These are phyloP conservation scores for Gilbertella persicaria DNA, from an alignment of 371 early-diverging fungal genomes.

Conservation along the genomic window DNA sequence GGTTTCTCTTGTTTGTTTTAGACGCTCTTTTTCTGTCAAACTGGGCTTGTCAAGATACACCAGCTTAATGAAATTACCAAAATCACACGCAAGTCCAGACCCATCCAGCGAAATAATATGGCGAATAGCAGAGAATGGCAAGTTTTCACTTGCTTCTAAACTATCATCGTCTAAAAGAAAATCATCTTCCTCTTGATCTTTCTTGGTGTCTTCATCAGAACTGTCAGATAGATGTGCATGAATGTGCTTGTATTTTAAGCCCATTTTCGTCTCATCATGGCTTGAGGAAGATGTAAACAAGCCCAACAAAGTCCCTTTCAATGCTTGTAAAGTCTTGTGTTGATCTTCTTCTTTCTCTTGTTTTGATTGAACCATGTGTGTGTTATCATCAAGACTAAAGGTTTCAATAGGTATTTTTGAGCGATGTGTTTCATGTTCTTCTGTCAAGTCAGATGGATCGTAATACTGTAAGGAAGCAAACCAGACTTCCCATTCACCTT, in stretches of 20 bases:
- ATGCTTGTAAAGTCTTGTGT: not conserved
- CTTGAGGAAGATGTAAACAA: conserved; percentile 11
- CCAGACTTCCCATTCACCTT: conserved; percentile 37
- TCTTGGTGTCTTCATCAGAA: conserved; percentile 3
- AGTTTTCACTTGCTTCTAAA: conserved; percentile 27
- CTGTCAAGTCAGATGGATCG: conserved; percentile 16
- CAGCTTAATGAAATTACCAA: conserved; percentile 40
- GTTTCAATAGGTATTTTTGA: conserved; percentile 22
- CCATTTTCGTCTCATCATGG: conserved; percentile 1
- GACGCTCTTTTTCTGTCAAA: conserved; percentile 20
- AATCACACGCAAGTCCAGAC: conserved; percentile 35
- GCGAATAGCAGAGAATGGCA: conserved; percentile 30
- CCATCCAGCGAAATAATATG: conserved; percentile 30
- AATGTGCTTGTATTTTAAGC: conserved; percentile 14
- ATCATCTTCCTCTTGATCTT: conserved; percentile 9
- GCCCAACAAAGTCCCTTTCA: conserved; percentile 9
- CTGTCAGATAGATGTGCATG: conserved; percentile 5
- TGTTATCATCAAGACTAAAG: conserved; percentile 14
- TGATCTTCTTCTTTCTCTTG: conserved; percentile 8
- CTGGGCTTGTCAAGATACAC: conserved; percentile 28
- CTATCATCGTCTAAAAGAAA: conserved; percentile 5
- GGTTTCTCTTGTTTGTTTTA: conserved; percentile 5
- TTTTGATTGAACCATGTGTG: not conserved
- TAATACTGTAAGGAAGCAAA: conserved; percentile 39
- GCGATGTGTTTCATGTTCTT: not conserved